These are phyloP conservation scores for Stephanocyclus meneghinianus DNA, from an alignment of 352 stramenopile genomes.

Conservation along the genomic window DNA sequence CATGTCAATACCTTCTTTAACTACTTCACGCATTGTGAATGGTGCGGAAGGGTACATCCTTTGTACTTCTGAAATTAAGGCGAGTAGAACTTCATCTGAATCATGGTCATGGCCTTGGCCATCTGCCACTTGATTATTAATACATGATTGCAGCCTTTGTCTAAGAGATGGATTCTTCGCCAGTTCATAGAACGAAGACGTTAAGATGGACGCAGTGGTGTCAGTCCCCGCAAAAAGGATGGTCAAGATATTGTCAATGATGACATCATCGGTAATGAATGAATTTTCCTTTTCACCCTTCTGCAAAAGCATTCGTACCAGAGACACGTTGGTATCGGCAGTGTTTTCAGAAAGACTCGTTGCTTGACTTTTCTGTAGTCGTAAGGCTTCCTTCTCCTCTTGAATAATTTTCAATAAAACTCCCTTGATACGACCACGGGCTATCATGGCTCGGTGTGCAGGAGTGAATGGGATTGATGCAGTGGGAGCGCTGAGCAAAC, in stretches of 20 bases:
- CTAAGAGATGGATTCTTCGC: slow-evolving; percentile 27
- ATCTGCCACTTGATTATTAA: slow-evolving; percentile 6
- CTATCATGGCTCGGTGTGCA: slow-evolving; percentile 32
- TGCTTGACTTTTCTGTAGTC: neutral
- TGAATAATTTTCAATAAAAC: slow-evolving; percentile 21
- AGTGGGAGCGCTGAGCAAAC: slow-evolving; percentile 29
- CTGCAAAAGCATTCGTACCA: slow-evolving; percentile 1
- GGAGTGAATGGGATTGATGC: slow-evolving; percentile 37
- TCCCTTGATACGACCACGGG: slow-evolving; percentile 23
- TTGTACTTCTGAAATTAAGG: slow-evolving; percentile 34
- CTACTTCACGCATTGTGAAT: slow-evolving; percentile 41
- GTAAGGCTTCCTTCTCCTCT: slow-evolving; percentile 18
- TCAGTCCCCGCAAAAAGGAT: slow-evolving; percentile 46
- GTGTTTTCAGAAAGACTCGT: neutral
- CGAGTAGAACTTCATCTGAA: slow-evolving; percentile 10
- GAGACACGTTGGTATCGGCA: neutral
- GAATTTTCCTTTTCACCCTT: slow-evolving; percentile 14
- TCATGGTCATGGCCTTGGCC: neutral
- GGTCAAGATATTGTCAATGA: slow-evolving; percentile 52
- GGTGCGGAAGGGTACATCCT: slow-evolving; percentile 33
- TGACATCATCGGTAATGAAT: slow-evolving; percentile 23
- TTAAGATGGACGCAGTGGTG: slow-evolving; percentile 38
- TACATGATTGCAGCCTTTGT: slow-evolving; percentile 19
- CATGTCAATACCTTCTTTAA: slow-evolving; percentile 30
- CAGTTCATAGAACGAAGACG: slow-evolving; percentile 34